phyloP scores from a whole-genome alignment of 768 basidiomycete species.

The Dictyophora rubrovolvata region DNA sequence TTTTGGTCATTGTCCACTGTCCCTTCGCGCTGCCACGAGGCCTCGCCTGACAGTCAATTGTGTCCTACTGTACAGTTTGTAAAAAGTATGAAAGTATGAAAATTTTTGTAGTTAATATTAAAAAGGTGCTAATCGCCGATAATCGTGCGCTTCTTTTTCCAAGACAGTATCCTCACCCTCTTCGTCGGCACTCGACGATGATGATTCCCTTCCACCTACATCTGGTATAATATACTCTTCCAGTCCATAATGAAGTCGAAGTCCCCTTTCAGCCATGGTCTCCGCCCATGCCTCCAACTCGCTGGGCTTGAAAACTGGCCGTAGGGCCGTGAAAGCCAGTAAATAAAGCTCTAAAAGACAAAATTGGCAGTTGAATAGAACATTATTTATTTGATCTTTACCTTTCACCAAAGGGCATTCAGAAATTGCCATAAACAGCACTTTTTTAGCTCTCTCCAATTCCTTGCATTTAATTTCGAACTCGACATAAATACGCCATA shows the following conservation, averaged over 20 bases:
- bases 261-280: conserved; percentile 65
- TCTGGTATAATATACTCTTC: conserved; percentile 31
- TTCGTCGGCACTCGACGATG: conserved; percentile 13
- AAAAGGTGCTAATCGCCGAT: conserved; percentile 56
- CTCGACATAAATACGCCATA: conserved; percentile 70
- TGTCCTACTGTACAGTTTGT: background rate
- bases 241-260: conserved; percentile 52
- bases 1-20: background rate
- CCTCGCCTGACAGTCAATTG: background rate
- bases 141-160: conserved; percentile 47
- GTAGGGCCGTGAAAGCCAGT: conserved; percentile 58
- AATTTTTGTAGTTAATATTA: conserved; percentile 17
- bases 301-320: conserved; percentile 44
- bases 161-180: conserved; percentile 40
- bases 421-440: conserved; percentile 63
- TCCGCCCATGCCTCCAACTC: conserved; percentile 59
- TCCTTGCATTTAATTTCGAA: conserved; percentile 62
- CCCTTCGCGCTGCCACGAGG: background rate
- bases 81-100: background rate
- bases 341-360: conserved; percentile 55
- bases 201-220: background rate
- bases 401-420: conserved; percentile 75
- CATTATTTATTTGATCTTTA: conserved; percentile 19
- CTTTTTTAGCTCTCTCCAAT: conserved; percentile 51
- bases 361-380: conserved; percentile 6